Base-by-base conservation (phyloP, 495 filamentous ascomycete genomes). In the Daldinia bambusicola region DNA sequence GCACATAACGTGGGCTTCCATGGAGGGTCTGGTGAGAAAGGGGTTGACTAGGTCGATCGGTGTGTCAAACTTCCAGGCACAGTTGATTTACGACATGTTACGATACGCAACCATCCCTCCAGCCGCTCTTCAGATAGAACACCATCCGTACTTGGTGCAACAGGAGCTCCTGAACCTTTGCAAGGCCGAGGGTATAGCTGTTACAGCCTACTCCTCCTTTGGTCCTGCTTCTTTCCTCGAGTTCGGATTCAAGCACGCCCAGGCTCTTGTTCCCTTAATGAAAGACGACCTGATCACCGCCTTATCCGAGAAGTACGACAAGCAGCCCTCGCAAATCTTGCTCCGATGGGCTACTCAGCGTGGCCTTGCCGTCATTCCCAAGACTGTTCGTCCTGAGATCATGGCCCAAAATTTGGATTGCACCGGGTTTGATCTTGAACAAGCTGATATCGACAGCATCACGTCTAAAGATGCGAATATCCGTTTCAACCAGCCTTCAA, bases 71-170 rank as follows among this genome's bases (percentile, higher is more conserved):
- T 97, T 95, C 90, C 90, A 90, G 77, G 89, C 88, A 48, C 86
- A 91, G 76, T 84, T 96, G 64, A 78, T 98, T 74, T 89, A 95
- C 79, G 94, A 97, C 79, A 82, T 97, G 69, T 85, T 97, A 72
- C 88, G 92, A 56, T 95, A 96, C 81, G 93, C 93, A 43, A 88
- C 87, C 68, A 87, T 94, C 78, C 85, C 83, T 38, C 93, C 93
- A 12, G 89, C 92, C 18, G 90, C 91, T 43, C 90, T 97, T 40
- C 94, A 98, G 85, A 92, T 98, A 82, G 94, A 97, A 86, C 95
- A 97, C 84, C 95, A 98, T 85, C 94, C 95, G n/a, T 97, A 94
- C 88, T 89, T 97, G 65, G 89, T 90, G 43, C 94, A 97, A 86
- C 82, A 82, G 69, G 86, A 89, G 36, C 87, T 97, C 50, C 78